Percentiles rank a stretch among this genome's conserved stretches.
These are phyloP conservation scores for Coprinellus micaceus DNA, from an alignment of 768 basidiomycete genomes.

Conservation along the genomic window DNA sequence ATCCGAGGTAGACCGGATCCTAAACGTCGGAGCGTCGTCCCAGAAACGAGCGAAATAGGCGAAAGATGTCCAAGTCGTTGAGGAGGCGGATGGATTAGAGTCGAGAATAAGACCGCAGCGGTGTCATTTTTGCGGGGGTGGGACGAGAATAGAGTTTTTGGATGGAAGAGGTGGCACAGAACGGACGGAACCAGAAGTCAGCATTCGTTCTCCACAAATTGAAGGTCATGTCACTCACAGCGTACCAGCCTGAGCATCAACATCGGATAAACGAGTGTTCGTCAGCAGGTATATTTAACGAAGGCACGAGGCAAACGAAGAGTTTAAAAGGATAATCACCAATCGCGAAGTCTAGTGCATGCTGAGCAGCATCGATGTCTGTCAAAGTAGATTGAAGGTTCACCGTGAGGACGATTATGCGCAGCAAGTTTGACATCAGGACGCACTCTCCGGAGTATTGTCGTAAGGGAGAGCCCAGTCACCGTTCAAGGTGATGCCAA, in stretches of 20 bases:
- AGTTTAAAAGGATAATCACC: slow-evolving; percentile 38
- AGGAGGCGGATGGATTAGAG: neutral
- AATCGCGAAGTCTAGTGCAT: slow-evolving; percentile 68
- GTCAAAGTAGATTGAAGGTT: neutral
- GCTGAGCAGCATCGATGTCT: slow-evolving; percentile 70
- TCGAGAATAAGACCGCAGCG: neutral
- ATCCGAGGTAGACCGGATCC: slow-evolving; percentile 71
- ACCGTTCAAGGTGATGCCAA: slow-evolving; percentile 79
- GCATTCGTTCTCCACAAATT: slow-evolving; percentile 4
- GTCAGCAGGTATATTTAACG: slow-evolving; percentile 16
- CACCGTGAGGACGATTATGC: slow-evolving; percentile 3
- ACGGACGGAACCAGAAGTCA: slow-evolving; percentile 8
- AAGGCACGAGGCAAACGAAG: slow-evolving; percentile 15
- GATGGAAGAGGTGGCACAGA: neutral
- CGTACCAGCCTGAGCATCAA: slow-evolving; percentile 50
- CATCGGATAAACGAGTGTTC: slow-evolving; percentile 23
- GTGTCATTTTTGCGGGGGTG: neutral
- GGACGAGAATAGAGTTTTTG: neutral
- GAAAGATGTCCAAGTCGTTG: neutral
- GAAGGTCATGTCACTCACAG: slow-evolving; percentile 35
- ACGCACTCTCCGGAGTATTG: slow-evolving; percentile 61
- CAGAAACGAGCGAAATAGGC: slow-evolving; percentile 5
- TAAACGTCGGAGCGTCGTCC: slow-evolving; percentile 7
- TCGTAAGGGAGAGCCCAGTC: slow-evolving; percentile 76
- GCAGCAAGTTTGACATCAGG: slow-evolving; percentile 1